Base-by-base conservation (phyloP, 768 basidiomycete species). In the Tricholoma sp. region DNA sequence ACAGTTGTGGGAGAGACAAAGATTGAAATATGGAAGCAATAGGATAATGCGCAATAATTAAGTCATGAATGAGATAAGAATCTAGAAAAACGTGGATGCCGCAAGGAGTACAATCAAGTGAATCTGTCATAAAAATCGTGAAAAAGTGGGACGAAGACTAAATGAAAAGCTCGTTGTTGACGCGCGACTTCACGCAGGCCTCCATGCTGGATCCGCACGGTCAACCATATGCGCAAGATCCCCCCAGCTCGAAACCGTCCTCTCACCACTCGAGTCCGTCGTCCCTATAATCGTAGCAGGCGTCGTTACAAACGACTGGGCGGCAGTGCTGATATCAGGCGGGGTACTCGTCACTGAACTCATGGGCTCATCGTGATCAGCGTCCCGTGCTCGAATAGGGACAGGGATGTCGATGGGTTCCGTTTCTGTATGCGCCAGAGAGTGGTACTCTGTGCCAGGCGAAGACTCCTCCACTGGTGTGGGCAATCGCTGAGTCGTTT, bases 301-400 rank as follows among this genome's bases (percentile, higher is more conserved):
- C 15, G 81, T 80, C 4, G 88, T 88, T 18, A 89, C 77, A 60
- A 88, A 86, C 55, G 87, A 89, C 57, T 77, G 77, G 2, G 81
- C 77, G 11, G 88, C 87, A 0, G 85, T 86, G 67, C 87, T 88
- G 64, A 89, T 77, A 65, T 85, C 85, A 0, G 80, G 77, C 37
- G 73, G 80, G 62, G 80, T 80, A 59, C 66, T 74, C 56, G 62
- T 64, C 58, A 44, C 58, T 33, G 67, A 64, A 32, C 39, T 58
- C 52, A 57, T 47, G 63, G 57, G 48, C 36, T 57, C 31, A 45
- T 3, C 49, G 13, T 33, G 55, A 11, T 54, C 54, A 45, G 54
- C 52, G 54, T 45, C 55, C 49, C 66, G 60, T 10, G 6, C 29
- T 48, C 47, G n/a, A 49, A 49, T 49, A 17, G 29, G 47, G 15